These are phyloP conservation scores for Nepenthes gracilis DNA, from an alignment of 148 eudicot genomes.

Conservation along the genomic window DNA sequence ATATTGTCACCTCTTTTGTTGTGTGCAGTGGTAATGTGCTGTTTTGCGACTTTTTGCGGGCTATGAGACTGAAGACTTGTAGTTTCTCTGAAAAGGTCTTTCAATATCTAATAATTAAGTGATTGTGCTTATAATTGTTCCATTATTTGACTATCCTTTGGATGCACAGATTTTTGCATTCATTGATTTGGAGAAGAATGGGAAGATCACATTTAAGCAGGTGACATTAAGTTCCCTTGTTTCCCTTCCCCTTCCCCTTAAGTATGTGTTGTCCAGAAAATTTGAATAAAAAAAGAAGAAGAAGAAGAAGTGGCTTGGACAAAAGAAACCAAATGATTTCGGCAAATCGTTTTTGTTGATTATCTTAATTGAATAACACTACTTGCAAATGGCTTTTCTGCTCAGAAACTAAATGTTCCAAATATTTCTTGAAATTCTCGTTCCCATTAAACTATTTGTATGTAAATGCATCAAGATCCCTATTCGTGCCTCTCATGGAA, in stretches of 20 bases:
- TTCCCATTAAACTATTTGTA: background rate
- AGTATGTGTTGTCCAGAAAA: background rate
- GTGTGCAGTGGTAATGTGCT: slow-evolving; percentile 8
- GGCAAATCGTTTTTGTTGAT: no score
- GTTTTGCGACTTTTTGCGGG: slow-evolving; percentile 2
- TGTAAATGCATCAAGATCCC: no score
- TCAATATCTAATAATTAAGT: background rate
- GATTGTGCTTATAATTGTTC: background rate
- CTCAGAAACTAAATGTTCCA: no score
- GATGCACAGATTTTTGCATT: slow-evolving; percentile 9
- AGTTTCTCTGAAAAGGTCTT: slow-evolving; percentile 5
- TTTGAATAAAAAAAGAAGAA: no score
- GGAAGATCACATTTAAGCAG: slow-evolving; percentile 11
- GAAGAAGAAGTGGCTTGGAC: no score
- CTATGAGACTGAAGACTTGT: slow-evolving; percentile 8
- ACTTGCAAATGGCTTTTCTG: no score
- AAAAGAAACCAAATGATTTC: no score
- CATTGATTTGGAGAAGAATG: slow-evolving; percentile 11
- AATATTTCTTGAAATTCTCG: background rate
- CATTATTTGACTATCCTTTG: background rate
- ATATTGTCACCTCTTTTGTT: background rate
- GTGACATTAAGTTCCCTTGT: background rate
- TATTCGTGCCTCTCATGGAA: no score
- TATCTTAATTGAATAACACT: no score
- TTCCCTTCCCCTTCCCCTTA: background rate